phyloP scores from a whole-genome alignment of 2,329 filamentous ascomycete species.

The Dactylellina haptotyla region DNA sequence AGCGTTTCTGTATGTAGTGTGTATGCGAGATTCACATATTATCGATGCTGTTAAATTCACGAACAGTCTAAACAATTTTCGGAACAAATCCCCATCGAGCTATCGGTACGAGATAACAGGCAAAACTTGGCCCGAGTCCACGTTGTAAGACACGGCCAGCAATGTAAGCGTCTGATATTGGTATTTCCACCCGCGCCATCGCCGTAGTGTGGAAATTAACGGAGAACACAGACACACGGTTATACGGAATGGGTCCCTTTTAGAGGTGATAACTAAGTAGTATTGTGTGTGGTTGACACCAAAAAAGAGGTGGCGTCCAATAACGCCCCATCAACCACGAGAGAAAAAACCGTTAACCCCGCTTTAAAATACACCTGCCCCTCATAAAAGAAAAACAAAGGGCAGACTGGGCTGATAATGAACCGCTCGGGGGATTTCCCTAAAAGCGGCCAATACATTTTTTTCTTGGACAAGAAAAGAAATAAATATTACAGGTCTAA shows the following conservation, averaged over 20 bases:
- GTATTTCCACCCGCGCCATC: conserved; percentile 10
- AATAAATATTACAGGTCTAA: not conserved
- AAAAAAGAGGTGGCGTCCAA: conserved; percentile 5
- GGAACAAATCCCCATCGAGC: not conserved
- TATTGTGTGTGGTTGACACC: not conserved
- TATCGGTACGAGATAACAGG: not conserved
- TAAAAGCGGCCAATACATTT: conserved; percentile 11
- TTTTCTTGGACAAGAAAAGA: too few species aligned
- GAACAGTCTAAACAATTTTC: not conserved
- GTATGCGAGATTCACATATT: conserved; percentile 29
- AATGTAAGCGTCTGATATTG: not conserved
- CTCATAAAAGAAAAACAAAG: not conserved
- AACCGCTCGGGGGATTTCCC: conserved; percentile 14
- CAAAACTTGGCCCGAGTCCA: not conserved
- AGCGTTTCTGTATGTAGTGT: conserved; percentile 43
- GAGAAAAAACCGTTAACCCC: conserved; percentile 15
- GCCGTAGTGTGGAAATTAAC: conserved; percentile 9
- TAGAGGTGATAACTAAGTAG: too few species aligned
- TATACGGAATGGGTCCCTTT: not conserved
- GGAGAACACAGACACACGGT: not conserved
- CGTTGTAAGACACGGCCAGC: not conserved
- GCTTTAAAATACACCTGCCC: conserved; percentile 21
- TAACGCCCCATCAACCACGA: not conserved
- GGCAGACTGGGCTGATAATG: not conserved
- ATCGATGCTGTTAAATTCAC: not conserved